Conservation (phyloP, 768 basidiomycete species). For the Suillus subluteus region DNA sequence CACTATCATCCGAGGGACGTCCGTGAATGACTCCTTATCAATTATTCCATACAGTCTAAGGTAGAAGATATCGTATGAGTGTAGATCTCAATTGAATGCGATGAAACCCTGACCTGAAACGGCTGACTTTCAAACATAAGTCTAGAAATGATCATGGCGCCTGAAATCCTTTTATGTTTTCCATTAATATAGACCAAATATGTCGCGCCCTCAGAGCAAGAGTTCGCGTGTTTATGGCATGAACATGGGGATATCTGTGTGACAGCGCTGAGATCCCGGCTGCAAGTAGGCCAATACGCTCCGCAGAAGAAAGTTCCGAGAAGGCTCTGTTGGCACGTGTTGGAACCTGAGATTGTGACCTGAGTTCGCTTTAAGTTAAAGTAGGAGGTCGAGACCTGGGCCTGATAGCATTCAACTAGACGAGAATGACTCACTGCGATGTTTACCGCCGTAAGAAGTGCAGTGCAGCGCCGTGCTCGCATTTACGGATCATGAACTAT, state of each 20-base stretch:
- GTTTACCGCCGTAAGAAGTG: not conserved
- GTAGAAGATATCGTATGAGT: constrained; percentile 1
- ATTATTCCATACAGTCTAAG: not conserved
- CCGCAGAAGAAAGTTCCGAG: not conserved
- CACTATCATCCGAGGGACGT: not conserved
- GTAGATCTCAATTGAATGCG: not conserved
- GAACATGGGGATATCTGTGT: not conserved
- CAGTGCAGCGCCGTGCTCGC: not conserved
- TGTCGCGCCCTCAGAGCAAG: not conserved
- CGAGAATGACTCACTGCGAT: constrained; percentile 1
- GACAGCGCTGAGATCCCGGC: not conserved
- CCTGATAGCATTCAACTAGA: not conserved
- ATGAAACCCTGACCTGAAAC: not conserved
- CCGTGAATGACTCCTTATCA: not conserved
- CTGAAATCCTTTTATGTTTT: not conserved
- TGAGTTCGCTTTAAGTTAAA: not conserved
- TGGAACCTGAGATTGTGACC: not conserved
- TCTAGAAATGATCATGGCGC: not conserved
- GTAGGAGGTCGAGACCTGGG: not conserved
- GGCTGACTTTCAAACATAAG: constrained; percentile 2
- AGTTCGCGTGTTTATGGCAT: not conserved
- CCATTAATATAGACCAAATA: not conserved
- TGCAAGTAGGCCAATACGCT: not conserved
- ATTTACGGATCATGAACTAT: constrained; percentile 2
- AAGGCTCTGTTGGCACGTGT: not conserved